Evolutionary conservation across 2,329 filamentous ascomycete genomes (phyloP).

Genomic region (Stachybotrys elegans): DNA sequence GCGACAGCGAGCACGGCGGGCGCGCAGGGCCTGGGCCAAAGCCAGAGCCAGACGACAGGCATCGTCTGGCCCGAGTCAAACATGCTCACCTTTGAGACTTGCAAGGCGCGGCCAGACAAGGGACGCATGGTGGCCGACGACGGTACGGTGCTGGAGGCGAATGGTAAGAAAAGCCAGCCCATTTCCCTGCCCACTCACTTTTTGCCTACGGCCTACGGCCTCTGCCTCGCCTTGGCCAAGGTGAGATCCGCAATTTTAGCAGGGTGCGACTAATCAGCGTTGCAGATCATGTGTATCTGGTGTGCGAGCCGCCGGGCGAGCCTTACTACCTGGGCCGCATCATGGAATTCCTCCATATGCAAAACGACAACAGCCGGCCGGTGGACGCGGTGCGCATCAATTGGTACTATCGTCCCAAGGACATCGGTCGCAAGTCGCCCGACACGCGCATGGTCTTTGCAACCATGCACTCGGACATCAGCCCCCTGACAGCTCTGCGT

Average conservation of each 20-base stretch:
- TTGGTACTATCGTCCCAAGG: constrained; percentile 96
- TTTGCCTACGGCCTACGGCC: too few species aligned
- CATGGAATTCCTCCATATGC: constrained; percentile 91
- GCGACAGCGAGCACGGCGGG: constrained; percentile 11
- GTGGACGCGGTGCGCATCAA: constrained; percentile 90
- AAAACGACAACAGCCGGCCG: constrained; percentile 66
- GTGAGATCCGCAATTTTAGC: constrained; percentile 6
- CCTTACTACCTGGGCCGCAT: constrained; percentile 96
- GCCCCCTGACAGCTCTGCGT: constrained; percentile 83
- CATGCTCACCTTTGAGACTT: constrained; percentile 81
- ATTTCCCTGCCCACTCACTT: background rate
- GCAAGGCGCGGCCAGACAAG: constrained; percentile 62
- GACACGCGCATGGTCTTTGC: constrained; percentile 90
- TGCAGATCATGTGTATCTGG: constrained; percentile 79
- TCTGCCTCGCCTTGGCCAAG: too few species aligned
- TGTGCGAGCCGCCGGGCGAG: constrained; percentile 95
- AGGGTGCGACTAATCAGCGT: constrained; percentile 25
- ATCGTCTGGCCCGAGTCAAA: constrained; percentile 62
- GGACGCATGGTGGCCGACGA: constrained; percentile 85
- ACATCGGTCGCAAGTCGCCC: constrained; percentile 86
- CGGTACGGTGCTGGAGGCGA: constrained; percentile 74
- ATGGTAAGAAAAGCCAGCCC: constrained; percentile 59
- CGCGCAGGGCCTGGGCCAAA: constrained; percentile 15
- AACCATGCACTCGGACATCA: constrained; percentile 98
- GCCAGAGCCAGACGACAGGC: constrained; percentile 29